Conservation (phyloP, 1,284 basidiomycete genomes). For the Cyathus pygmaeus region DNA sequence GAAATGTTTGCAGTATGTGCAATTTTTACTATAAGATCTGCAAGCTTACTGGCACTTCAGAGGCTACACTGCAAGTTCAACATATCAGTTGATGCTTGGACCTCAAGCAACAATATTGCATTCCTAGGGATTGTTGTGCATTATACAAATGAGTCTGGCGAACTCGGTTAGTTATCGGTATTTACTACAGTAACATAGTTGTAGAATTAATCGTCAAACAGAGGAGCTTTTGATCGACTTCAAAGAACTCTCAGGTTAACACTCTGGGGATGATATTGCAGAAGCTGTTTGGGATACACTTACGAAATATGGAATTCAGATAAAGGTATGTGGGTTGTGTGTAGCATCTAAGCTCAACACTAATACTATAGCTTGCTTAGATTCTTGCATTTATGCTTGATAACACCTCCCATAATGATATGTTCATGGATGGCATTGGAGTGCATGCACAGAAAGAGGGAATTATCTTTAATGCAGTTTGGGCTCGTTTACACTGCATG, state of each 20-base stretch:
- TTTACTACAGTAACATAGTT: neutral
- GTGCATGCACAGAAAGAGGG: neutral
- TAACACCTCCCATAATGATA: neutral
- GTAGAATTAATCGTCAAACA: neutral
- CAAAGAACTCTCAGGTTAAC: neutral
- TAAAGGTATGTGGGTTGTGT: neutral
- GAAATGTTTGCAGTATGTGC: conserved; percentile 13
- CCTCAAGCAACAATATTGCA: neutral
- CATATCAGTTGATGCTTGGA: conserved; percentile 37
- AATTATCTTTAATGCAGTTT: neutral
- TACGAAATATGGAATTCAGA: neutral
- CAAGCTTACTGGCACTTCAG: conserved; percentile 9
- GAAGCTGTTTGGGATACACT: neutral
- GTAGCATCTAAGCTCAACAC: neutral
- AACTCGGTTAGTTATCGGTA: neutral
- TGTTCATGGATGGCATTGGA: neutral
- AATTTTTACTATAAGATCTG: neutral
- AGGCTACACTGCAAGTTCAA: conserved; percentile 21
- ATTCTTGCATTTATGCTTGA: neutral
- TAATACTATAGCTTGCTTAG: neutral
- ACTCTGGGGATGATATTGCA: neutral
- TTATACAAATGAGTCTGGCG: neutral
- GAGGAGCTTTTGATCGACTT: neutral
- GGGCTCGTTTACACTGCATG: conserved; percentile 32
- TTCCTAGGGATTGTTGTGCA: neutral